Evolutionary conservation across 495 filamentous ascomycete genomes (phyloP), one percentile per base, ranked within the genome.

Genomic region (Hypoxylon fragiforme): DNA sequence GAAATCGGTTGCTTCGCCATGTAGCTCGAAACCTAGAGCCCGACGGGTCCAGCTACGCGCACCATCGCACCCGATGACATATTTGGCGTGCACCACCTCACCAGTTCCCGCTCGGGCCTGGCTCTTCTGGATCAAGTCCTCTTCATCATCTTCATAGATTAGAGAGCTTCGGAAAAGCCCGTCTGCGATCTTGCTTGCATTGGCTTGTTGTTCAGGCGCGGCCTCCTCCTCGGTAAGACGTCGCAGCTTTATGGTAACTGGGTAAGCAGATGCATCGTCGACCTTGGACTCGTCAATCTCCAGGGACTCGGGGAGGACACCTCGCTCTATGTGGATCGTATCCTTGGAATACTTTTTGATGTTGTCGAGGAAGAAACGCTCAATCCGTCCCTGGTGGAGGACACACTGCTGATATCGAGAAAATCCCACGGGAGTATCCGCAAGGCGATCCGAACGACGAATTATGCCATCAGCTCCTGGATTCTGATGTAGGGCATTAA

Each of bases 11-110:
- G 81, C 77, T 46, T 89, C 85, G 26, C 85, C 85, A 41, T 82
- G 73, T 48, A 88, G 67, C 40, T 78, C 70, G 19, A 84, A 77
- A 0, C 81, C 82, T 50, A 89, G 73, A 36, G 81, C 76, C 42
- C 75, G 74, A 9, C 86, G 71, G 7, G 83, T 81, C 71, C 79
- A 82, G 18, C 80, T 82, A 43, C 82, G 85, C 3, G 85, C 85
- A 1, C 85, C 85, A 63, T 90, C 87, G 32, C 82, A 85, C 3
- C 85, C 87, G 3, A 89, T 76, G 50, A 90, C 70, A 61, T 87
- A 89, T 60, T 85, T 87, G 7, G 84, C 78, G 16, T 68, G 74
- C 3, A 89, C 71, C 1, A 26, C 15, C 26, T 72, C 71, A 8
- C 51, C 61, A 52, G 54, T 84, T 32, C 63, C 85, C 69, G 21